phyloP scores from a whole-genome alignment of 2,329 filamentous ascomycete genomes.

The Xylariales sp. region DNA sequence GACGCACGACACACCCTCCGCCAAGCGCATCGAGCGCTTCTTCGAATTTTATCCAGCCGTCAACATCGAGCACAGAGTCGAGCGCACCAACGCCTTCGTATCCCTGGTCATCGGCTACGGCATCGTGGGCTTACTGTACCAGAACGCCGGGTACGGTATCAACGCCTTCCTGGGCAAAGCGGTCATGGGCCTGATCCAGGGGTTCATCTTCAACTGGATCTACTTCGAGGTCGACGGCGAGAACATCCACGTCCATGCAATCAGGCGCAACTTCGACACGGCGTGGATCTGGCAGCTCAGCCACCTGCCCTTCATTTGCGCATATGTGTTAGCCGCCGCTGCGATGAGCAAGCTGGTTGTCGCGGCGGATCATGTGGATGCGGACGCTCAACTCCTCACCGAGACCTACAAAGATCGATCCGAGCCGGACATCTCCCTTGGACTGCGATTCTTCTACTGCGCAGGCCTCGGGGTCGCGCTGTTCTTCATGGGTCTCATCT shows the following conservation, averaged over 20 bases:
- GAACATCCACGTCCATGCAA: conserved; percentile 56
- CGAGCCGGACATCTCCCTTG: conserved; percentile 43
- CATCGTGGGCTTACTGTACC: conserved; percentile 57
- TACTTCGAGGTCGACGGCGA: conserved; percentile 59
- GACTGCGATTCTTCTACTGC: conserved; percentile 61
- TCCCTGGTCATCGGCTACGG: conserved; percentile 61
- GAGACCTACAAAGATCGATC: conserved; percentile 45
- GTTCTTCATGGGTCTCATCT: conserved; percentile 49
- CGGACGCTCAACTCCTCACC: conserved; percentile 44
- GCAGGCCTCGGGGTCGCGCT: conserved; percentile 54
- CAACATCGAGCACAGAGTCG: conserved; percentile 63
- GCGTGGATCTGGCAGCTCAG: conserved; percentile 50
- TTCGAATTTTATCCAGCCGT: conserved; percentile 58
- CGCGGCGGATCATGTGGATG: conserved; percentile 46
- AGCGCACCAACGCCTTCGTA: conserved; percentile 60
- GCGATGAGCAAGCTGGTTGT: conserved; percentile 56
- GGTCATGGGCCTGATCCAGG: conserved; percentile 51
- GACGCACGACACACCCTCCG: conserved; percentile 15
- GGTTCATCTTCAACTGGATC: conserved; percentile 57
- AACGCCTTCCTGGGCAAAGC: conserved; percentile 61
- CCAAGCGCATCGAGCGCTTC: conserved; percentile 25
- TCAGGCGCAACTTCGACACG: conserved; percentile 45
- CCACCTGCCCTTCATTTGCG: conserved; percentile 60
- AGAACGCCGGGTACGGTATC: conserved; percentile 49
- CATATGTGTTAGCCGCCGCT: conserved; percentile 55